A percentile compares a stretch with the other conserved stretches of the same genome.
These are phyloP conservation scores for Elsinoe ampelina DNA, from an alignment of 2,329 filamentous ascomycete genomes.

Conservation along the genomic window DNA sequence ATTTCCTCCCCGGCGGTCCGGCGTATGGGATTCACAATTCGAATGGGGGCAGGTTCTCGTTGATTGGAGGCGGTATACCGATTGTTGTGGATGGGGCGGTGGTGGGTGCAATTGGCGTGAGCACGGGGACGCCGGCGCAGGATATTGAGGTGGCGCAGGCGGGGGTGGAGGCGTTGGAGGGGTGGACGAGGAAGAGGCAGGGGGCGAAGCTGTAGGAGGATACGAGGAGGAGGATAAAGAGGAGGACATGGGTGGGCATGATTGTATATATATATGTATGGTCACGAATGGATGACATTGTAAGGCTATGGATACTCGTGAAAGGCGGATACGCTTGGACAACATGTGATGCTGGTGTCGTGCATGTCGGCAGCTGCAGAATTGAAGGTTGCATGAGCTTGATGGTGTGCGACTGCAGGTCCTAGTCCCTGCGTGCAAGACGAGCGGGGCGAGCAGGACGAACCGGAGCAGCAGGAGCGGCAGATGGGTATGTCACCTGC, in stretches of 20 bases:
- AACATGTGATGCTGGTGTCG: background rate
- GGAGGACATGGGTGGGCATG: background rate
- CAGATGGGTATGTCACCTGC: constrained; percentile 6
- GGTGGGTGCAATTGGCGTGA: constrained; percentile 46
- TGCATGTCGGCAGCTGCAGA: no score
- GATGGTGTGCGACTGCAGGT: no score
- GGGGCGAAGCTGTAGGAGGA: constrained; percentile 30
- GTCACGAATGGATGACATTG: background rate
- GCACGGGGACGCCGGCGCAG: constrained; percentile 46
- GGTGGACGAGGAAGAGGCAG: constrained; percentile 26
- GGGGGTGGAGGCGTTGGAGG: constrained; percentile 41
- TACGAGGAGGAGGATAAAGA: no score
- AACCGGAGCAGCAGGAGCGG: background rate
- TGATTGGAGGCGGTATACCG: constrained; percentile 46
- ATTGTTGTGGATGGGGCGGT: constrained; percentile 41
- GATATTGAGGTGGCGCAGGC: constrained; percentile 45
- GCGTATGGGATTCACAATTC: constrained; percentile 45
- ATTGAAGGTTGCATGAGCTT: no score
- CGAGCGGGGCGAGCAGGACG: background rate
- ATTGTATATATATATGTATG: constrained; percentile 1
- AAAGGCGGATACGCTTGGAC: background rate
- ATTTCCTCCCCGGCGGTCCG: constrained; percentile 44
- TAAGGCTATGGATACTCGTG: background rate
- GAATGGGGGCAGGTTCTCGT: constrained; percentile 45
- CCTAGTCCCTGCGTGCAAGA: background rate